Percentiles rank a stretch among this genome's conserved stretches.
Conservation (phyloP, 768 basidiomycete genomes). For the Lactarius deliciosus region DNA sequence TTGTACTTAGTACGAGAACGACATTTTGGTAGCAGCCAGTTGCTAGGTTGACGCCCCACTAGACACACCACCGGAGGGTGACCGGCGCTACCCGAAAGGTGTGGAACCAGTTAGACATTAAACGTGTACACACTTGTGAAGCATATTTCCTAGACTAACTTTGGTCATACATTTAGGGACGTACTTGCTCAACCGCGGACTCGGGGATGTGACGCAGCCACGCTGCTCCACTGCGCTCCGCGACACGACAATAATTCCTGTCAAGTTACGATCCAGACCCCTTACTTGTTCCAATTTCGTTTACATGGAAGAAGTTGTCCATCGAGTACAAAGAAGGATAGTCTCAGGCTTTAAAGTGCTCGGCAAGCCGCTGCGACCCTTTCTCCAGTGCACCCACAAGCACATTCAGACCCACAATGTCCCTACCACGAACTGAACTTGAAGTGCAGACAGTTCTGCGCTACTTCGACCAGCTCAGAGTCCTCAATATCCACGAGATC, state of each 20-base stretch:
- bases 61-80: too few species aligned
- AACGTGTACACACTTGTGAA: not conserved
- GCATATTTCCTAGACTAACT: not conserved
- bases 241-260: too few species aligned
- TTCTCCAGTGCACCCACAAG: not conserved
- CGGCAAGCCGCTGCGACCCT: not conserved
- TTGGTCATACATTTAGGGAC: not conserved
- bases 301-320: too few species aligned
- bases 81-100: too few species aligned
- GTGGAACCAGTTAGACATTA: not conserved
- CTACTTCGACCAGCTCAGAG: slow-evolving; percentile 13
- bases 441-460: not conserved
- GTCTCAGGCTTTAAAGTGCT: not conserved
- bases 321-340: not conserved
- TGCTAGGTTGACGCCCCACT: too few species aligned
- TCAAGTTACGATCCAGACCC: not conserved
- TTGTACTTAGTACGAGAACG: too few species aligned
- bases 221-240: too few species aligned
- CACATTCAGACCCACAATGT: not conserved
- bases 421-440: not conserved
- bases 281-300: not conserved
- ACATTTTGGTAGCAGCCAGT: too few species aligned
- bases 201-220: too few species aligned
- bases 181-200: not conserved
- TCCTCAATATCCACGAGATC: not conserved